phyloP scores from a whole-genome alignment of 1,139 yeast species.

The Debaryomyces psychrophilus region DNA sequence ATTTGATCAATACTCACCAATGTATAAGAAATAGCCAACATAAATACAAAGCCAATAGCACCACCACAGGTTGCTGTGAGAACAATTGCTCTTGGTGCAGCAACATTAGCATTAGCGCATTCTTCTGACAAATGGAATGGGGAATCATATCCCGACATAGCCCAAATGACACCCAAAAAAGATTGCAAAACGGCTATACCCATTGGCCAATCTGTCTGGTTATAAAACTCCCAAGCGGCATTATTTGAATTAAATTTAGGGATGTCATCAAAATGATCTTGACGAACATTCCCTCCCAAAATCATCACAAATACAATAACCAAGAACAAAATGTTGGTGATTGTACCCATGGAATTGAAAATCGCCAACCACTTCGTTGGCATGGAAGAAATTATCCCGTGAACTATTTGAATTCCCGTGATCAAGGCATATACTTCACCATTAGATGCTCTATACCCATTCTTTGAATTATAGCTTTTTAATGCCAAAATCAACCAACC shows the following conservation, averaged over 20 bases:
- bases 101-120: constrained; percentile 64
- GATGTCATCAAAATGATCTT: constrained; percentile 26
- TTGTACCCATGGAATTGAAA: constrained; percentile 57
- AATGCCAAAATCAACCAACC: constrained; percentile 65
- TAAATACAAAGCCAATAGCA: constrained; percentile 60
- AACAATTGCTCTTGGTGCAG: constrained; percentile 70
- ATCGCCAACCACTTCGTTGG: constrained; percentile 61
- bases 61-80: constrained; percentile 68
- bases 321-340: constrained; percentile 53
- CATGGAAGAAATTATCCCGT: constrained; percentile 51
- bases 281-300: constrained; percentile 55
- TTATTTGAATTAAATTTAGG: constrained; percentile 55
- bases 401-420: constrained; percentile 54
- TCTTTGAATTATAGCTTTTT: constrained; percentile 37
- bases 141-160: constrained; percentile 76
- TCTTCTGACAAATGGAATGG: constrained; percentile 78
- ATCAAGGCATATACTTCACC: constrained; percentile 57
- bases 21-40: constrained; percentile 69
- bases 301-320: constrained; percentile 59
- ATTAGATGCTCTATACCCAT: constrained; percentile 43
- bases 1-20: constrained; percentile 56
- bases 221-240: constrained; percentile 60
- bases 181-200: constrained; percentile 65
- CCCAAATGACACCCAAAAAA: constrained; percentile 72
- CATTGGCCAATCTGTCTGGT: constrained; percentile 68